Conservation (phyloP, 1,284 basidiomycete genomes). For the Porogramme epimiltina region DNA sequence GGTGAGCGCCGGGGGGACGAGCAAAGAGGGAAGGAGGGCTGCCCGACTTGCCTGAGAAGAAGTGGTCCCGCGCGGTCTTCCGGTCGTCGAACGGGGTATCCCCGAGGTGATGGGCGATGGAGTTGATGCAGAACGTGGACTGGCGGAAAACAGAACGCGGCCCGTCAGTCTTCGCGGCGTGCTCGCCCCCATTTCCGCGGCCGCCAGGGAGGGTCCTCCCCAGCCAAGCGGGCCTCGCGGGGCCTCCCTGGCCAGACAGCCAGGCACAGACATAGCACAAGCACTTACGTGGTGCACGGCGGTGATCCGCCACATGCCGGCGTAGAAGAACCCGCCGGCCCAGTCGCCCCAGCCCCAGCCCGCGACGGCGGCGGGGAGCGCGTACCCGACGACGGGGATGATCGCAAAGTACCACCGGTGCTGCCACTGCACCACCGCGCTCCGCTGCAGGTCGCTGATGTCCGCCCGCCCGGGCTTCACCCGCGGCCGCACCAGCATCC, state of each 20-base stretch:
- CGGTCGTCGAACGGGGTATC: slow-evolving; percentile 85
- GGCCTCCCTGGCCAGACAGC: not conserved
- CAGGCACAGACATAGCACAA: not conserved
- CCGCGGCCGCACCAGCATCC: slow-evolving; percentile 86
- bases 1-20: not conserved
- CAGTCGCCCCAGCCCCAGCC: slow-evolving; percentile 84
- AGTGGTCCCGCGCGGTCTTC: slow-evolving; percentile 81
- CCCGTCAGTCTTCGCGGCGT: not conserved
- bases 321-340: slow-evolving; percentile 82
- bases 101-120: slow-evolving; percentile 87
- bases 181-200: too few species aligned
- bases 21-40: not conserved
- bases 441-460: slow-evolving; percentile 77
- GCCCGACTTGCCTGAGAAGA: slow-evolving; percentile 53
- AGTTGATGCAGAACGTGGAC: slow-evolving; percentile 93
- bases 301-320: slow-evolving; percentile 69
- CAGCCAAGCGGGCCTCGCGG: not conserved
- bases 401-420: slow-evolving; percentile 67
- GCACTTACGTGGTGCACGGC: slow-evolving; percentile 77
- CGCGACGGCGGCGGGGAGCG: slow-evolving; percentile 75
- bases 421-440: slow-evolving; percentile 82
- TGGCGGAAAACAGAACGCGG: slow-evolving; percentile 29
- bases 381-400: slow-evolving; percentile 59
- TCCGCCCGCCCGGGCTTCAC: slow-evolving; percentile 80
- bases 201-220: too few species aligned